phyloP scores from a whole-genome alignment of 345 rosid genomes.

The Eucalyptus rudis region DNA sequence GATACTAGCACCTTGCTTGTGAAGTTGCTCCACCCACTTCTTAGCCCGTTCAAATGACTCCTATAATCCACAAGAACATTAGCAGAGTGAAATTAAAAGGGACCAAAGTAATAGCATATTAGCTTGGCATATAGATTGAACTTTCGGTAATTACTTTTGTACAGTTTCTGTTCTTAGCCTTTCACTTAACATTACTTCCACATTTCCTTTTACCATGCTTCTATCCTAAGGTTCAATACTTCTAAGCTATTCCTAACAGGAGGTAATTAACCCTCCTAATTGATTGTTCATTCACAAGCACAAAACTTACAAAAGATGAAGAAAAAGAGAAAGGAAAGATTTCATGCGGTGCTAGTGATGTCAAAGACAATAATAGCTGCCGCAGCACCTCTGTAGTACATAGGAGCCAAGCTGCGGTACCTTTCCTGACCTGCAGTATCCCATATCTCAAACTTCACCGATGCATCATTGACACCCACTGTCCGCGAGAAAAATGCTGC shows the following conservation, averaged over 20 bases:
- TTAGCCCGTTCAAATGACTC: constrained; percentile 45
- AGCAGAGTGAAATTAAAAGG: not conserved
- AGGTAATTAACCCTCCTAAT: not conserved
- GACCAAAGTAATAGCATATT: not conserved
- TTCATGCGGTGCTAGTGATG: constrained; percentile 26
- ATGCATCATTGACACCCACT: constrained; percentile 45
- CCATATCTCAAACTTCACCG: constrained; percentile 54
- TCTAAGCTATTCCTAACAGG: not conserved
- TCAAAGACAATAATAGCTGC: constrained; percentile 45
- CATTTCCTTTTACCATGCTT: not conserved
- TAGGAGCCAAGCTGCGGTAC: constrained; percentile 57
- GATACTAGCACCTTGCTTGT: constrained; percentile 29
- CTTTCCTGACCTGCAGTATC: constrained; percentile 59
- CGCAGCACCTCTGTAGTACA: constrained; percentile 60
- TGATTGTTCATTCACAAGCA: not conserved
- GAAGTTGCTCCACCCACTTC: constrained; percentile 59
- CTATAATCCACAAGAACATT: constrained; percentile 3
- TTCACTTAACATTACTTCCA: not conserved
- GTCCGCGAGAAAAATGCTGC: constrained; percentile 53
- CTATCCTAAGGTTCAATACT: not conserved
- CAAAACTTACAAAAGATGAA: not conserved
- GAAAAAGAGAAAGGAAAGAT: not conserved
- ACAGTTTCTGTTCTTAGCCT: not conserved
- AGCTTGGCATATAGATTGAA: not conserved
- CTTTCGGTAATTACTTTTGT: not conserved